A percentile compares a stretch with the other conserved stretches of the same genome.
Conservation (phyloP, 108 stramenopile species). For the Heterococcus sp. region DNA sequence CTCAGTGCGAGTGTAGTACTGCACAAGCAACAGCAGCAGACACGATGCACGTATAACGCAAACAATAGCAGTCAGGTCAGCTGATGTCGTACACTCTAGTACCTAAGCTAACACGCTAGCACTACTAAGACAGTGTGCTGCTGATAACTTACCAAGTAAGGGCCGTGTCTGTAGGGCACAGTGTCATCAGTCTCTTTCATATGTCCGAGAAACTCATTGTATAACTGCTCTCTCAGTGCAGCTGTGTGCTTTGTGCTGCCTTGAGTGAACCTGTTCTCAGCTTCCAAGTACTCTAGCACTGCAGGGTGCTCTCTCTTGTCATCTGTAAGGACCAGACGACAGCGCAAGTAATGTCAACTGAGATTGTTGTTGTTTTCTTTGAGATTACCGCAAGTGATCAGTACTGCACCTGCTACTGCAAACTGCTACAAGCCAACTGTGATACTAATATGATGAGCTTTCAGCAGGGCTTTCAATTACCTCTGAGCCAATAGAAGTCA, state of each 20-base stretch:
- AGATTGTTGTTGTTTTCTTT: too few species aligned
- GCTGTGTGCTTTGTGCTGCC: slow-evolving; percentile 12
- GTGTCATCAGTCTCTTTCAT: slow-evolving; percentile 75
- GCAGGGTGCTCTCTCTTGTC: slow-evolving; percentile 1
- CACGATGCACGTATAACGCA: not conserved
- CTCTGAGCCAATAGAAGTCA: slow-evolving; percentile 33
- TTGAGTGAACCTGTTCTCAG: slow-evolving; percentile 19
- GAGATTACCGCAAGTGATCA: too few species aligned
- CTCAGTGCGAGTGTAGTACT: slow-evolving; percentile 81
- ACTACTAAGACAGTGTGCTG: too few species aligned
- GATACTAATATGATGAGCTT: too few species aligned
- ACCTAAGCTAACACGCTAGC: too few species aligned
- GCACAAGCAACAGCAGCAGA: not conserved
- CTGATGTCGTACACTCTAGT: too few species aligned
- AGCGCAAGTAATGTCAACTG: too few species aligned
- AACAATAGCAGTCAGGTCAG: slow-evolving; percentile 46
- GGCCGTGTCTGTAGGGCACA: slow-evolving; percentile 64
- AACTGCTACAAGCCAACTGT: too few species aligned
- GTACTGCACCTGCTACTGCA: too few species aligned
- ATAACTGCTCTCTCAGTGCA: slow-evolving; percentile 21
- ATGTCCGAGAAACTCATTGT: slow-evolving; percentile 63
- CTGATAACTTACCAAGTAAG: slow-evolving; percentile 60
- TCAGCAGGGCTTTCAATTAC: not conserved
- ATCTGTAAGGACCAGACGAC: not conserved
- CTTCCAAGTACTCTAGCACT: slow-evolving; percentile 10